Evolutionary conservation across 495 filamentous ascomycete species (phyloP).

Genomic region (Podospora pseudoanserina): DNA sequence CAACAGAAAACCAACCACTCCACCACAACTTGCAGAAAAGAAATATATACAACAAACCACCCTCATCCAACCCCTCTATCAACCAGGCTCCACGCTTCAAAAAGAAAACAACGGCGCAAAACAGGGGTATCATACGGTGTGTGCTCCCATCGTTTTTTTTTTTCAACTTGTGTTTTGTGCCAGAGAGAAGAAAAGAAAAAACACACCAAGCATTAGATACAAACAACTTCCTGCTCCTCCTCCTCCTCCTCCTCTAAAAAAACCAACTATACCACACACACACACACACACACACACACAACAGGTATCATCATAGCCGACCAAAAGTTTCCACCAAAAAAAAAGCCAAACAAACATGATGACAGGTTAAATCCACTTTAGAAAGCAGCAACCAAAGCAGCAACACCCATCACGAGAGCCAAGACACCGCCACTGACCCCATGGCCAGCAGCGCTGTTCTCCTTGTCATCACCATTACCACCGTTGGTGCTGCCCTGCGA

Average conservation of each 20-base stretch:
- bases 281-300: background rate
- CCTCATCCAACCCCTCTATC: background rate
- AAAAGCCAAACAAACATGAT: no score
- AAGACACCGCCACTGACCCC: constrained; percentile 15
- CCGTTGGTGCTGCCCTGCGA: constrained; percentile 6
- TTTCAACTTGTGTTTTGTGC: background rate
- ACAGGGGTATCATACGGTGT: background rate
- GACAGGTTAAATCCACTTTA: background rate
- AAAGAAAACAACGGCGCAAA: background rate
- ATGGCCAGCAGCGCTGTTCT: constrained; percentile 17
- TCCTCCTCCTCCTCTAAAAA: background rate
- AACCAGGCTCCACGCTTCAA: background rate
- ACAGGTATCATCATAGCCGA: background rate
- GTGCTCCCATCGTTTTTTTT: background rate
- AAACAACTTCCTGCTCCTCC: background rate
- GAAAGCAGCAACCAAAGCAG: constrained; percentile 26
- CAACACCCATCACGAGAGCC: constrained; percentile 24
- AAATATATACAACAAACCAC: background rate
- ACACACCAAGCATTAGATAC: background rate
- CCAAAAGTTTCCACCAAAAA: background rate
- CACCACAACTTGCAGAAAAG: no score
- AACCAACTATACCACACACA: background rate
- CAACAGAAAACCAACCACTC: no score
- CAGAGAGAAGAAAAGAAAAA: background rate
- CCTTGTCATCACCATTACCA: constrained; percentile 7